Percentiles rank a stretch among this genome's conserved stretches.
These are phyloP conservation scores for Zasmidium cellare DNA, from an alignment of 2,329 filamentous ascomycete genomes.

Conservation along the genomic window DNA sequence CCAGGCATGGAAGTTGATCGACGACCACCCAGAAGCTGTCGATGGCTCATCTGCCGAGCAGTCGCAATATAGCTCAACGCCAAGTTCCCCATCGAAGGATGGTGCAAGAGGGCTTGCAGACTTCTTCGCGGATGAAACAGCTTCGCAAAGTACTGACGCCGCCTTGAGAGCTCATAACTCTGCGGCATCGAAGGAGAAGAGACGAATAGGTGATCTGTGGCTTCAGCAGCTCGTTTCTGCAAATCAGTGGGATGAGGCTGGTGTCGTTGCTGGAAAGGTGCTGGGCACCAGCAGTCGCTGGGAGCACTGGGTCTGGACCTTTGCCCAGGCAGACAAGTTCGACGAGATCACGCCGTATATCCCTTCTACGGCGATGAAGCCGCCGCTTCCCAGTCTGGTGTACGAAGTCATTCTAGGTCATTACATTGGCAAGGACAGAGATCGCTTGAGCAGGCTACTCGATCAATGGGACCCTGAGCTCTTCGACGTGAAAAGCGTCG, in stretches of 20 bases:
- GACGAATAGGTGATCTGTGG: conserved; percentile 90
- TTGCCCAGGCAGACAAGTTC: conserved; percentile 80
- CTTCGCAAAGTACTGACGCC: conserved; percentile 48
- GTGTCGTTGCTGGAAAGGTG: conserved; percentile 78
- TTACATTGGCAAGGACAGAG: conserved; percentile 78
- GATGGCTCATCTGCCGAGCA: conserved; percentile 40
- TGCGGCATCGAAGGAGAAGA: conserved; percentile 80
- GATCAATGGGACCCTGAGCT: conserved; percentile 82
- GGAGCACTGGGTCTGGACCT: conserved; percentile 95
- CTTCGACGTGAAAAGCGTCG: conserved; percentile 76
- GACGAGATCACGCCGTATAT: conserved; percentile 88
- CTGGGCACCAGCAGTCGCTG: conserved; percentile 76
- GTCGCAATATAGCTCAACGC: conserved; percentile 35
- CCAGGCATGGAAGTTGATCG: conserved; percentile 83
- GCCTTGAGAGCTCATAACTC: conserved; percentile 41
- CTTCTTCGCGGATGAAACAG: conserved; percentile 61
- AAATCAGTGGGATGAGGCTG: conserved; percentile 75
- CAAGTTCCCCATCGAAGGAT: conserved; percentile 46
- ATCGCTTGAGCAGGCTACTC: conserved; percentile 73
- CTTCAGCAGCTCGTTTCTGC: conserved; percentile 77
- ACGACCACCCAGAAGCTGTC: conserved; percentile 77
- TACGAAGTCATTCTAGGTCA: conserved; percentile 89
- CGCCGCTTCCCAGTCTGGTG: conserved; percentile 75
- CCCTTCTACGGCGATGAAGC: conserved; percentile 72
- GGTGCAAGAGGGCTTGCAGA: conserved; percentile 31